Evolutionary conservation across 2,329 filamentous ascomycete genomes (phyloP).

Genomic region (Colletotrichum tropicale): DNA sequence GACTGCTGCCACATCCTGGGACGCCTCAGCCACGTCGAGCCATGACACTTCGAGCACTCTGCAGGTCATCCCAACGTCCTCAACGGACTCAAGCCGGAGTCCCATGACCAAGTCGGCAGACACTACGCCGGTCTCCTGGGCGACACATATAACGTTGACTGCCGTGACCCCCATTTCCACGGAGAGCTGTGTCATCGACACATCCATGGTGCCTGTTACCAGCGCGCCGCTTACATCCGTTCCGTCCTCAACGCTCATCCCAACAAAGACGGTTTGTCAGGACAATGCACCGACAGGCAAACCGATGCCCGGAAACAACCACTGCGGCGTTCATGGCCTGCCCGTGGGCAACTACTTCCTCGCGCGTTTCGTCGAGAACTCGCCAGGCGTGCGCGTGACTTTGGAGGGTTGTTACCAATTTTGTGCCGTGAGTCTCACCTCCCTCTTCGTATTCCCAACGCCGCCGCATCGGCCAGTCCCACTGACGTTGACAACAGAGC

Average conservation of each 20-base stretch:
- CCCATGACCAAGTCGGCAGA: not conserved
- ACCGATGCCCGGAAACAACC: constrained; percentile 29
- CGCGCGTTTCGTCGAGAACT: constrained; percentile 41
- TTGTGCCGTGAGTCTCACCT: constrained; percentile 35
- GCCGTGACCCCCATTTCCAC: not conserved
- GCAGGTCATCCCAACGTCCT: no score
- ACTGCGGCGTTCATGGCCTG: constrained; percentile 44
- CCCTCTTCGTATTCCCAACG: not conserved
- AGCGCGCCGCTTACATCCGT: constrained; percentile 28
- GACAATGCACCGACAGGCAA: constrained; percentile 31
- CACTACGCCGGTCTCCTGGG: not conserved
- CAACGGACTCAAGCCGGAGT: not conserved
- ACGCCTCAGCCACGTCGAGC: not conserved
- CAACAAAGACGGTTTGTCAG: constrained; percentile 36
- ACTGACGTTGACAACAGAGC: constrained; percentile 25
- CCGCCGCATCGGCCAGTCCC: not conserved
- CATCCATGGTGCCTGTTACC: constrained; percentile 33
- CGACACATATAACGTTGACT: constrained; percentile 11
- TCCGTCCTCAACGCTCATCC: constrained; percentile 25
- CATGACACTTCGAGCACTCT: not conserved
- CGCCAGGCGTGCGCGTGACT: constrained; percentile 34
- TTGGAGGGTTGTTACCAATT: constrained; percentile 46
- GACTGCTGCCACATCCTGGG: not conserved
- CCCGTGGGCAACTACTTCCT: constrained; percentile 40
- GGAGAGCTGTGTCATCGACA: constrained; percentile 34